Evolutionary conservation across 2,329 filamentous ascomycete species (phyloP), one percentile per base, ranked within the genome.

Genomic region (Fusarium sp.): DNA sequence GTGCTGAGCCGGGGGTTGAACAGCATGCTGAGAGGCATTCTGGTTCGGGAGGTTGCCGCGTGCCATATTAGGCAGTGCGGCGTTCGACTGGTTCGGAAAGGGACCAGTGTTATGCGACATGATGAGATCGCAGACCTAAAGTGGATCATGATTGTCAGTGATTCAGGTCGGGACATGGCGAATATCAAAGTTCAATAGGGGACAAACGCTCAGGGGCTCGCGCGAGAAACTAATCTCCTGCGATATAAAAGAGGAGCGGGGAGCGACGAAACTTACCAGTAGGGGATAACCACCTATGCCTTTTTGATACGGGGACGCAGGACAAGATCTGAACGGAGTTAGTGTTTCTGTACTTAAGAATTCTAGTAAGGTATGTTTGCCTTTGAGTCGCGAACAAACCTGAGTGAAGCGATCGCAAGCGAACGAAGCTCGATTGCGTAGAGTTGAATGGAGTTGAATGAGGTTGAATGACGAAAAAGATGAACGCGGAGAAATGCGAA

Each of bases 181-280:
- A 36, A 56, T 57, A 7, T 6, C 14, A 6, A 14, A 23, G 27
- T 23, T 25, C 4, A 16, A 51, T 53, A 34, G 25, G 34, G 4
- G 34, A 7, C 40, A 33, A 59, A 66, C 36, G 58, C 33, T 23
- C 5, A 23, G 16, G 51, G 16, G 11, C 23, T 16, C 4, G 8
- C 33, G 4, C 44, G 11, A n/a, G 31, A 56, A 54, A 38, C 8
- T 9, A 9, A 23, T n/a, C 27, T 50, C 34, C 33, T 18, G 46
- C 6, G 13, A 10, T 6, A 16, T 18, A 4, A 5, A 33, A 4
- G 2, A 14, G 23, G 14, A 6, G 20, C 23, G 34, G 11, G 14
- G 13, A 7, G 13, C 11, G 8, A 5, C 5, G 25, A 51, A 69
- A 69, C 65, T 55, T 61, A 73, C 68, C 16, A 54, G 6, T 29